Percentiles rank a stretch among this genome's conserved stretches.
phyloP scores from a whole-genome alignment of 768 basidiomycete species.

The Termitomyces sp. region DNA sequence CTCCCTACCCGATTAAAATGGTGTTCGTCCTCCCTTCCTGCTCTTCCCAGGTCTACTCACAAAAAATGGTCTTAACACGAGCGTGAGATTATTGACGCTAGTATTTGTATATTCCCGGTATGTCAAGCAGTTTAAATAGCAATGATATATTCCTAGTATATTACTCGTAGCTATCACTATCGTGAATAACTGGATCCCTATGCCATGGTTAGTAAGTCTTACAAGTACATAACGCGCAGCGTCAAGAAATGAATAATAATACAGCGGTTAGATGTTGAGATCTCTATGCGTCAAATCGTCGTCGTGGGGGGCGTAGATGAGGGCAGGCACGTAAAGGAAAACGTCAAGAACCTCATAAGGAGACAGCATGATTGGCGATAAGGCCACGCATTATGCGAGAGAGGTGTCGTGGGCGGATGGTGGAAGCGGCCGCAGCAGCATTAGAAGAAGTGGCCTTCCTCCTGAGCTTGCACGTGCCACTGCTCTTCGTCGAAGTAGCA shows the following conservation, averaged over 20 bases:
- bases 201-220: not conserved
- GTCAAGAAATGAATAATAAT: not conserved
- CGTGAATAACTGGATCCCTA: not conserved
- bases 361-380: conserved; percentile 7
- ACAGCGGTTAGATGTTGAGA: not conserved
- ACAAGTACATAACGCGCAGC: conserved; percentile 6
- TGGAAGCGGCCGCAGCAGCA: conserved; percentile 1
- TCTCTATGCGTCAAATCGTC: not conserved
- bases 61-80: too few relatives aligned
- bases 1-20: too few relatives aligned
- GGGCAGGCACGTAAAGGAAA: not conserved
- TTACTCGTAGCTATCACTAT: not conserved
- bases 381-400: conserved; percentile 28
- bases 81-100: too few relatives aligned
- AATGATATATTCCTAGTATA: not conserved
- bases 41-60: too few relatives aligned
- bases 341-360: not conserved
- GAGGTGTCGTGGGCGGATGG: conserved; percentile 21
- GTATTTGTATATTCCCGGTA: too few relatives aligned
- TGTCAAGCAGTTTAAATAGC: too few relatives aligned
- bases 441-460: conserved; percentile 4
- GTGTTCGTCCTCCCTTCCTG: too few relatives aligned
- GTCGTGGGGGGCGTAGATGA: not conserved
- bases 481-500: conserved; percentile 9
- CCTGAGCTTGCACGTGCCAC: conserved; percentile 17